A percentile compares a stretch with the other conserved stretches of the same genome.
phyloP scores from a whole-genome alignment of 495 filamentous ascomycete genomes.

The Bacidia gigantensis region DNA sequence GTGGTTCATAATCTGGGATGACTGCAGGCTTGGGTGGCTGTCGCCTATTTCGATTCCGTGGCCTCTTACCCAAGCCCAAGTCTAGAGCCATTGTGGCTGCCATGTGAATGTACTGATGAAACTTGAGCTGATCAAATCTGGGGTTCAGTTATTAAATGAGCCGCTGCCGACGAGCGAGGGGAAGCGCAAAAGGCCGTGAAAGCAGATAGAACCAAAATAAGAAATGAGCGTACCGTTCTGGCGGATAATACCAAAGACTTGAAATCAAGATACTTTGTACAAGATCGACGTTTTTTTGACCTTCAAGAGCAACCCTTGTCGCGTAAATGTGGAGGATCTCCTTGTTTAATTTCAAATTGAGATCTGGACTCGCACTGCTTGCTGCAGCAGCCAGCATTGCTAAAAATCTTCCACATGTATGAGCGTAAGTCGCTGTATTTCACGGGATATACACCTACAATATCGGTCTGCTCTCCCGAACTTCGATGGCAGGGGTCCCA shows the following conservation, averaged over 20 bases:
- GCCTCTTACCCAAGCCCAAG: conserved; percentile 44
- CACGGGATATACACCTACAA: conserved; percentile 20
- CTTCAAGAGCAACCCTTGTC: conserved; percentile 49
- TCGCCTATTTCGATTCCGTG: conserved; percentile 8
- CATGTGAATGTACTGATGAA: conserved; percentile 67
- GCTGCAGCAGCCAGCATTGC: conserved; percentile 52
- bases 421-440: background rate
- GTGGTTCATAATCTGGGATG: conserved; percentile 5
- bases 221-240: conserved; percentile 34
- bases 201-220: too few relatives aligned
- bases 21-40: background rate
- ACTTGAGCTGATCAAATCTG: conserved; percentile 60
- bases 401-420: conserved; percentile 36
- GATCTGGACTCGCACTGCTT: conserved; percentile 26
- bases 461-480: conserved; percentile 51
- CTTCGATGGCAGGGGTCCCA: conserved; percentile 42
- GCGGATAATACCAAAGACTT: conserved; percentile 64
- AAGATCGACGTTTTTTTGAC: conserved; percentile 62
- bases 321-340: conserved; percentile 56
- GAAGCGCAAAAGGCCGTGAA: background rate
- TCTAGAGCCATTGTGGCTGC: conserved; percentile 69
- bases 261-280: conserved; percentile 59
- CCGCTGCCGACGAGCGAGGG: background rate
- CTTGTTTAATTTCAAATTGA: conserved; percentile 43
- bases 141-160: background rate